These are phyloP conservation scores for Cymbopogon flexuosus DNA, from an alignment of 202 grass and related monocot genomes.

Conservation along the genomic window DNA sequence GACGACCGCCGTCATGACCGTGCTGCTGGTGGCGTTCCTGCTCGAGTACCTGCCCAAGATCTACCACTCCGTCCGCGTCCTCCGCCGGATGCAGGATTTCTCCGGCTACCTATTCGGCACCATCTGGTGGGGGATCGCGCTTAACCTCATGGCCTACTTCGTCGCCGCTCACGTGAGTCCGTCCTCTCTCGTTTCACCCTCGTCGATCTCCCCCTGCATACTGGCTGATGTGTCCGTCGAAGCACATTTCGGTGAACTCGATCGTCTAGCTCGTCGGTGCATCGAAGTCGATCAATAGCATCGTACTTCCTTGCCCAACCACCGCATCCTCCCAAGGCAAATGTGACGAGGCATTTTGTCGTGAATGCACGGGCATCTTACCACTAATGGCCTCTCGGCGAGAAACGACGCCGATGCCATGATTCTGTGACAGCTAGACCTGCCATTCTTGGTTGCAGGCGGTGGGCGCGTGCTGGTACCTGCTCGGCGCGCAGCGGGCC, in stretches of 20 bases:
- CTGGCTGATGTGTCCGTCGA: neutral
- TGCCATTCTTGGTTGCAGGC: conserved; percentile 39
- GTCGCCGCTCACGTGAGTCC: conserved; percentile 67
- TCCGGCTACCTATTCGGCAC: conserved; percentile 71
- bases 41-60: conserved; percentile 88
- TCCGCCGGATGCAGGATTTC: conserved; percentile 62
- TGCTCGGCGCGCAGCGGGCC: conserved; percentile 71
- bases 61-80: conserved; percentile 62
- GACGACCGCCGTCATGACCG: conserved; percentile 61
- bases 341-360: neutral
- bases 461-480: conserved; percentile 82
- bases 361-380: neutral
- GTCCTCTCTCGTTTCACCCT: neutral
- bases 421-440: neutral
- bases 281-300: neutral
- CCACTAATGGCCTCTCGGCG: neutral
- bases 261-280: neutral
- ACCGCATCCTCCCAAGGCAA: neutral
- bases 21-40: conserved; percentile 59
- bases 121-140: conserved; percentile 83
- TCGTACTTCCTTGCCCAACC: neutral
- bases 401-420: neutral
- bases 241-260: neutral
- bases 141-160: conserved; percentile 95
- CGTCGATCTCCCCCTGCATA: neutral